Conservation (phyloP, 2,329 filamentous ascomycete genomes). For the Penicillium griseofulvum region DNA sequence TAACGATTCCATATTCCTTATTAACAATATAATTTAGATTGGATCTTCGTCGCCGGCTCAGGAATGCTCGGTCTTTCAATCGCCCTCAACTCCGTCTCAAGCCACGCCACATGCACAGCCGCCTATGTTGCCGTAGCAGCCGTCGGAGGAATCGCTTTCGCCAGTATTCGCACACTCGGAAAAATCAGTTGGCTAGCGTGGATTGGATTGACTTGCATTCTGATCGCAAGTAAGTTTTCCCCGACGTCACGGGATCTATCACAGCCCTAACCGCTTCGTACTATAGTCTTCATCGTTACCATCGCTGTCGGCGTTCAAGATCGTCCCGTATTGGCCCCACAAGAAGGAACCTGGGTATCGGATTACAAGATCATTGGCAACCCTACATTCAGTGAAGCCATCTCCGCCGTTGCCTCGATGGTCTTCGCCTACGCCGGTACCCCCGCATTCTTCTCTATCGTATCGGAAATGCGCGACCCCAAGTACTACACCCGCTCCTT, state of each 20-base stretch:
- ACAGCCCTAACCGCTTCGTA: background rate
- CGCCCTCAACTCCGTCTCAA: conserved; percentile 41
- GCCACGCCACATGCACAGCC: conserved; percentile 32
- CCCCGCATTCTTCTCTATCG: conserved; percentile 32
- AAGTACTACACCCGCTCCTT: conserved; percentile 31
- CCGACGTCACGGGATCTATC: background rate
- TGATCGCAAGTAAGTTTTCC: conserved; percentile 17
- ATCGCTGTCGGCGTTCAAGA: conserved; percentile 33
- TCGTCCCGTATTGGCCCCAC: conserved; percentile 34
- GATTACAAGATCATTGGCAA: conserved; percentile 26
- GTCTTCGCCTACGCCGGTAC: conserved; percentile 24
- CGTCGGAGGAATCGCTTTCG: conserved; percentile 20
- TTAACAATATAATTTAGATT: conserved; percentile 17
- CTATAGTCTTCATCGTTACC: conserved; percentile 24
- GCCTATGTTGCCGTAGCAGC: conserved; percentile 24
- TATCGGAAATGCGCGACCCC: conserved; percentile 38
- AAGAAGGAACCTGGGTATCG: conserved; percentile 25
- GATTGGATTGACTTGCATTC: conserved; percentile 24
- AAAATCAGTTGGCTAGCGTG: conserved; percentile 36
- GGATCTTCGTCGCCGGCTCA: conserved; percentile 41
- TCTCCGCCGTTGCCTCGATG: conserved; percentile 22
- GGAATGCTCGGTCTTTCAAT: conserved; percentile 45
- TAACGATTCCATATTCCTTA: too few species aligned
- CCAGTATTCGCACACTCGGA: conserved; percentile 36
- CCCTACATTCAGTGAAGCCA: conserved; percentile 23